Base-by-base conservation (phyloP, 169 alveolate species). In the Plasmodium vinckei region DNA sequence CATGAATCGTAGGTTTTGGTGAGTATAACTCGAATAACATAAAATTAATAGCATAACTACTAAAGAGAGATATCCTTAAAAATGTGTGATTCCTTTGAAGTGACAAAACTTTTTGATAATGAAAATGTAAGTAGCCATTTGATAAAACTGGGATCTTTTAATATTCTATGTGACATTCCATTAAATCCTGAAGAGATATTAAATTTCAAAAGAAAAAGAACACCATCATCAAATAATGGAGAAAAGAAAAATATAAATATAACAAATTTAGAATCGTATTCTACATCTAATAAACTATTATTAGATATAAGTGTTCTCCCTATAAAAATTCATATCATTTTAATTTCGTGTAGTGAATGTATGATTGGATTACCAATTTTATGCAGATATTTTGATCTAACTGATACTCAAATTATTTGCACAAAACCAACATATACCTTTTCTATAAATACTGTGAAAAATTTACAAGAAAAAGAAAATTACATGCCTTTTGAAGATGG, bases 301-400 rank as follows among this genome's bases (percentile, higher is more conserved):
- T 47, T 82, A 82, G 27, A 68, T 27, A 82, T 56, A 82, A 82
- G 90, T 33, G 25, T 47, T 54, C 49, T 82, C n/a, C 90, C 90
- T 2, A n/a, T 82, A 57, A 82, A 65, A 15, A 82, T 82, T 82
- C 90, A 82, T 60, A 68, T 82, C n/a, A 67, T 82, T 56, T 82
- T 82, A 68, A 82, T 82, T 67, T 68, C 90, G 5, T 68, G 73
- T 46, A 57, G 39, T 39, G 90, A 82, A 82, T 53, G 90, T 54
- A 67, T 82, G 13, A 69, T 82, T 67, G 90, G 90, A 21, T 82
- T 82, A 67, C 90, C 90, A 51, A 82, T 82, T 33, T 82, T 82
- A 19, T 82, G 79, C 51, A 67, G 56, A 67, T 82, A 82, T 82
- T 82, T 82, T 60, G 90, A 82, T 61, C 17, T 82, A 15, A 42